Evolutionary conservation across 441 rosid species (phyloP).

Genomic region (Bocquillonia castaneifolia): DNA sequence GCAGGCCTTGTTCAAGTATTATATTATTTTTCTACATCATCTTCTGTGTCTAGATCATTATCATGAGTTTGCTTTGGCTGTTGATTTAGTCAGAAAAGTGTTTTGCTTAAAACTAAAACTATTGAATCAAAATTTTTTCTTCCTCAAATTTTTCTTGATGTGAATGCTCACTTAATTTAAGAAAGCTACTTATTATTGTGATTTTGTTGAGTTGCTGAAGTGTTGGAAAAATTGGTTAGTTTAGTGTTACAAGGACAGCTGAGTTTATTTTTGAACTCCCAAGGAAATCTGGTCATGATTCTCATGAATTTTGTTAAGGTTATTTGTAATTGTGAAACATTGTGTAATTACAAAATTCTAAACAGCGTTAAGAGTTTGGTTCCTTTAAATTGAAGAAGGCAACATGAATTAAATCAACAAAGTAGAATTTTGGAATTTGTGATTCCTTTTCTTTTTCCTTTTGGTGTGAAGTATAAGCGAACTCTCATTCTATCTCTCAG

Average conservation of each 20-base stretch:
- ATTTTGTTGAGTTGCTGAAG: background rate
- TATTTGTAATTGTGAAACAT: background rate
- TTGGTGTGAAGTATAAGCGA: background rate
- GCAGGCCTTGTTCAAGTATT: background rate
- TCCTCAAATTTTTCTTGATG: background rate
- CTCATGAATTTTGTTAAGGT: background rate
- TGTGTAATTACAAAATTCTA: background rate
- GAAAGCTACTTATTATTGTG: background rate
- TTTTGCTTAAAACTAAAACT: background rate
- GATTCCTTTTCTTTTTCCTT: background rate
- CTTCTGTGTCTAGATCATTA: background rate
- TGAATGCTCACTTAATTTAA: background rate
- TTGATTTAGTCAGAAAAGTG: background rate
- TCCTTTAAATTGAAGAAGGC: background rate
- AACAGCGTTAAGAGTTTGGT: background rate
- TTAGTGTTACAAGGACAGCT: background rate
- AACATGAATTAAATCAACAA: background rate
- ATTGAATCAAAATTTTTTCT: background rate
- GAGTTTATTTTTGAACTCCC: background rate
- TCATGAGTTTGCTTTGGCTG: background rate
- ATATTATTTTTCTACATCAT: background rate
- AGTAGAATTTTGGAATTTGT: background rate
- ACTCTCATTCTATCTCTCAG: conserved; percentile 41
- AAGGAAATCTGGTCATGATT: background rate
- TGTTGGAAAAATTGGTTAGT: background rate